Evolutionary conservation across 2,329 filamentous ascomycete genomes (phyloP).

Genomic region (Epichloe coenophiala): DNA sequence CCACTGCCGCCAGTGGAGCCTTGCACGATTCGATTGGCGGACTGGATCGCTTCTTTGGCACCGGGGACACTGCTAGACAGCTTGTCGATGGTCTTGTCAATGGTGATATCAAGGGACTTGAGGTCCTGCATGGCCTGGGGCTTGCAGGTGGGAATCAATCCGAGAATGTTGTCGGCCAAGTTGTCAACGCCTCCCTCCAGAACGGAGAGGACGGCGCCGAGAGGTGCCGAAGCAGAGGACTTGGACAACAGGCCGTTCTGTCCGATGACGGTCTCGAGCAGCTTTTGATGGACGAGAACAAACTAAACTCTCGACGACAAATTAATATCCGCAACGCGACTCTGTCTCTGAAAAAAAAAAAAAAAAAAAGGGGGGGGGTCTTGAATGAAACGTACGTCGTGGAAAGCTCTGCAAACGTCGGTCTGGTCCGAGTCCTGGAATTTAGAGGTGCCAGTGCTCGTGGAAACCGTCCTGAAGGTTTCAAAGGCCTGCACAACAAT

Average conservation of each 20-base stretch:
- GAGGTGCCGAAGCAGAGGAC: constrained; percentile 6
- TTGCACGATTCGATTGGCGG: neutral
- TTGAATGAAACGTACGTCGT: neutral
- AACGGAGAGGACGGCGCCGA: constrained; percentile 8
- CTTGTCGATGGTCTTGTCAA: neutral
- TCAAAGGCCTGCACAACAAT: neutral
- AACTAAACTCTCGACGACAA: constrained; percentile 1
- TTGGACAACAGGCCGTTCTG: constrained; percentile 5
- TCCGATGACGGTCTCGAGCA: constrained; percentile 11
- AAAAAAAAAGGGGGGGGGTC: too few species aligned
- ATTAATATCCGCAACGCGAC: too few species aligned
- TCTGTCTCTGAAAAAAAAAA: too few species aligned
- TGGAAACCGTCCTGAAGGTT: neutral
- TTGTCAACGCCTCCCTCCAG: constrained; percentile 9
- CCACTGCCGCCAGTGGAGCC: neutral
- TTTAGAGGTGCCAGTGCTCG: neutral
- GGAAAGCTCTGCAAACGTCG: constrained; percentile 7
- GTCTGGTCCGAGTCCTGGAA: constrained; percentile 6
- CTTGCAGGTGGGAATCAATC: constrained; percentile 8
- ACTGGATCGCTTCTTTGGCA: neutral
- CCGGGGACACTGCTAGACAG: neutral
- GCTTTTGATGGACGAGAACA: constrained; percentile 7
- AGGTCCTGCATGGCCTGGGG: constrained; percentile 5
- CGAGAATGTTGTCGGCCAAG: constrained; percentile 8
- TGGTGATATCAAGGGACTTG: neutral